These are phyloP conservation scores for Mycogone perniciosa DNA, from an alignment of 2,329 filamentous ascomycete species.

Conservation along the genomic window DNA sequence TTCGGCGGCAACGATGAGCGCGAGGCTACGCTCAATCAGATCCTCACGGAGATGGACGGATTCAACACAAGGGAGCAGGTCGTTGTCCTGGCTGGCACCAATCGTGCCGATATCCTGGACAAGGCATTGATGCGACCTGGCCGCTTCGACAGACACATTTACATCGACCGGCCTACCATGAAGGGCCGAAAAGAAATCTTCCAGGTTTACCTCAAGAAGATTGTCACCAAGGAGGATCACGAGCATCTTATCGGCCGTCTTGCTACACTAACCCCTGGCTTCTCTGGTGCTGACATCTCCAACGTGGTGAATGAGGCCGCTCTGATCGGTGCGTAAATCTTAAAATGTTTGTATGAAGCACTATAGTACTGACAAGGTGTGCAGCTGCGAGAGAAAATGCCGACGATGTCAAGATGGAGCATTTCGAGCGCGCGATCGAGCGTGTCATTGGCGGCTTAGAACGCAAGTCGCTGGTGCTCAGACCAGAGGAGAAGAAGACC, in stretches of 20 bases:
- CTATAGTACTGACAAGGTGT: constrained; percentile 15
- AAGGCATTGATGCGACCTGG: constrained; percentile 94
- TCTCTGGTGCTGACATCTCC: constrained; percentile 95
- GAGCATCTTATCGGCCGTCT: constrained; percentile 84
- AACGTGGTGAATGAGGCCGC: constrained; percentile 98
- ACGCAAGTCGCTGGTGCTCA: constrained; percentile 93
- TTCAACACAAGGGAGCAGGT: constrained; percentile 97
- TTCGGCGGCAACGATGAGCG: constrained; percentile 94
- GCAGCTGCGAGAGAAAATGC: constrained; percentile 78
- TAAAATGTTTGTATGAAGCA: background rate
- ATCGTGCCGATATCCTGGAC: constrained; percentile 89
- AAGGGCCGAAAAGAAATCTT: constrained; percentile 95
- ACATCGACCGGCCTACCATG: constrained; percentile 94
- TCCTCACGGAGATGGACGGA: constrained; percentile 97
- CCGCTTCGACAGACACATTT: constrained; percentile 93
- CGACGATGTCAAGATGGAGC: constrained; percentile 72
- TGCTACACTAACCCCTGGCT: constrained; percentile 87
- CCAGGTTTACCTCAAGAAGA: constrained; percentile 87
- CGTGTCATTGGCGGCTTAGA: constrained; percentile 93
- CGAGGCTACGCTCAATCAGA: constrained; percentile 95
- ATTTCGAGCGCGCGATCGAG: constrained; percentile 97
- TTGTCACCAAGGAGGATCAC: constrained; percentile 84
- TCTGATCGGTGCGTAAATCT: constrained; percentile 64
- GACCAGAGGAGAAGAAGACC: constrained; percentile 87
- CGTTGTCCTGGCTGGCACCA: constrained; percentile 93